Base-by-base conservation (phyloP, 495 filamentous ascomycete species). In the Annulohypoxylon stygium region DNA sequence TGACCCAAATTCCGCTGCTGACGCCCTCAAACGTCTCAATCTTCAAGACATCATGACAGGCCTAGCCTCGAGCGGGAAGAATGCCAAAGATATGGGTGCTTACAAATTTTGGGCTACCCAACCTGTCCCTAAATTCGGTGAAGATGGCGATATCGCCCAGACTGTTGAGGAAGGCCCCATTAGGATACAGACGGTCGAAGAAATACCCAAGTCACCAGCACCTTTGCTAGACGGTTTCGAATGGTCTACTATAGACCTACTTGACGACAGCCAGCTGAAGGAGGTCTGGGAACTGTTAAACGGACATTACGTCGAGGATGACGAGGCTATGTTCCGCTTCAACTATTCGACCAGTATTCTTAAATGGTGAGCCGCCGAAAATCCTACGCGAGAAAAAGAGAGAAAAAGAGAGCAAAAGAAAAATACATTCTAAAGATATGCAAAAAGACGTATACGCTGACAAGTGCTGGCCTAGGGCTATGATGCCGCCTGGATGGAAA, bases 81-180 rank as follows among this genome's bases (percentile, higher is more conserved):
- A 97, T 75, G 88, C 89, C 72, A 97, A 97, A 81, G 95, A 98
- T 73, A 97, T 97, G 93, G 95, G 89, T 4, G 91, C 90, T 34
- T 97, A 98, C 86, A 97, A 97, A 81, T 99, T 99, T 81, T 99
- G 96, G 96, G 90, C 92, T 78, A 98, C 96, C 37, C 96, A 99
- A 79, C 96, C 96, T 0, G 96, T 99, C 34, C 92, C 93, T 9
- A 89, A 90, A 64, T 97, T 98, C 72, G 90, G 88, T 8, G 85
- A 88, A 58, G 82, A 79, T n/a, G 43, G 25, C 11, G 73, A 82
- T 43, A 61, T 80, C 11, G 55, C 51, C 12, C 76, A 78, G 43
- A 66, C 72, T 4, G 61, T 85, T 20, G 80, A 84, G 69, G 88
- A 90, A 78, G 88, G 88, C 0, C 88, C 87, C 3, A 78, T 89